Conservation (phyloP, 345 rosid genomes). For the Capsella bursapastoris region DNA sequence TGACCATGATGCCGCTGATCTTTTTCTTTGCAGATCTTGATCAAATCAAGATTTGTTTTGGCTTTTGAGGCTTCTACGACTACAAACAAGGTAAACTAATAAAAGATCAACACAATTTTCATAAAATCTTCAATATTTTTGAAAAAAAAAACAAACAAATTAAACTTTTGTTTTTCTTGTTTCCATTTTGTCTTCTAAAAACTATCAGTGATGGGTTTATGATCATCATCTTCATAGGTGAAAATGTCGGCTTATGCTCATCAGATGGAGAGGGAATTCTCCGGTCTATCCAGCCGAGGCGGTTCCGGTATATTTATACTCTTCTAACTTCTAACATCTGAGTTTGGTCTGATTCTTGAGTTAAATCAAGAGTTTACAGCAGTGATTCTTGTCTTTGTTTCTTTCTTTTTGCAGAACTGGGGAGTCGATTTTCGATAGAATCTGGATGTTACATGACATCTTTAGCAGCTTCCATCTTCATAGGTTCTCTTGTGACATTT, state of each 20-base stretch:
- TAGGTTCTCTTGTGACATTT: slow-evolving; percentile 60
- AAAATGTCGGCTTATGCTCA: slow-evolving; percentile 73
- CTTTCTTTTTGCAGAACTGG: slow-evolving; percentile 49
- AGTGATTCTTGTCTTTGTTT: background rate
- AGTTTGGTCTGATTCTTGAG: slow-evolving; percentile 18
- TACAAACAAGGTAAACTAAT: slow-evolving; percentile 13
- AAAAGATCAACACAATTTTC: background rate
- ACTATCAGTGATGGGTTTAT: slow-evolving; percentile 1
- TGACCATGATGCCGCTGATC: slow-evolving; percentile 9
- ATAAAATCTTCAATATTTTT: background rate
- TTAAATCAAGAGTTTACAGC: slow-evolving; percentile 3
- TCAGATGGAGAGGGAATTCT: slow-evolving; percentile 77
- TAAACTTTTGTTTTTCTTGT: background rate
- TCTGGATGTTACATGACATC: slow-evolving; percentile 85
- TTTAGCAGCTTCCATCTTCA: slow-evolving; percentile 70
- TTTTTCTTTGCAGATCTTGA: slow-evolving; percentile 27
- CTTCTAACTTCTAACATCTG: background rate
- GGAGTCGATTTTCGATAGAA: slow-evolving; percentile 61
- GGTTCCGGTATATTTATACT: slow-evolving; percentile 60
- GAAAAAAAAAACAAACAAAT: too few relatives aligned
- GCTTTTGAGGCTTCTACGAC: background rate
- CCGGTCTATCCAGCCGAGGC: slow-evolving; percentile 68
- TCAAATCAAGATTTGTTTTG: slow-evolving; percentile 19
- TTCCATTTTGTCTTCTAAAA: background rate
- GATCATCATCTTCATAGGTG: background rate